A percentile compares a stretch with the other conserved stretches of the same genome.
phyloP scores from a whole-genome alignment of 2,329 filamentous ascomycete species.

The Fulvia fulva region DNA sequence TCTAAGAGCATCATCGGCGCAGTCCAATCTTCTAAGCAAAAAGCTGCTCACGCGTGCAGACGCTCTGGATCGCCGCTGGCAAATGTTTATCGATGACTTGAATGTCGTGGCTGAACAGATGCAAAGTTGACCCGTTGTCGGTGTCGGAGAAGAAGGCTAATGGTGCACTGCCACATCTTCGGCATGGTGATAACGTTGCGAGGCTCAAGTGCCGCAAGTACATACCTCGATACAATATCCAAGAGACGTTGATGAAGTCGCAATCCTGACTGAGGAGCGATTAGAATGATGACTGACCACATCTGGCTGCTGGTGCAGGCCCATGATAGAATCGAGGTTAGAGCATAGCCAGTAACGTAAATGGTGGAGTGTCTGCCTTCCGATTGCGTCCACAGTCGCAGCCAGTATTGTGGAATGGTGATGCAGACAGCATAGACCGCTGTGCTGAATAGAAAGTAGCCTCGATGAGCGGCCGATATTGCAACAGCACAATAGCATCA shows the following conservation, averaged over 20 bases:
- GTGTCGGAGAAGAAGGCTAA: conserved; percentile 3
- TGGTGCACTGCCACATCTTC: background rate
- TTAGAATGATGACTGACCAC: conserved; percentile 1
- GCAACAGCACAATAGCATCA: no score
- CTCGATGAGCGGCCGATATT: background rate
- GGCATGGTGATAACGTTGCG: no score
- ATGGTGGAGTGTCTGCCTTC: background rate
- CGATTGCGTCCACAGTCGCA: conserved; percentile 1
- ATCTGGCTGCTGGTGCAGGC: background rate
- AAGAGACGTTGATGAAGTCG: conserved; percentile 2
- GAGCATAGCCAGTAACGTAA: conserved; percentile 1
- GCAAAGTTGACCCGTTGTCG: background rate
- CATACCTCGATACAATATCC: background rate
- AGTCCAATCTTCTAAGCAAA: no score
- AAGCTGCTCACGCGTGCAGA: no score
- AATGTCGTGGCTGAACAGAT: conserved; percentile 5
- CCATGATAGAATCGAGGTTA: conserved; percentile 1
- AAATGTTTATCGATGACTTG: conserved; percentile 2
- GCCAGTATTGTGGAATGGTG: conserved; percentile 6
- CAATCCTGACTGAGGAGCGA: background rate
- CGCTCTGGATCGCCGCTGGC: background rate
- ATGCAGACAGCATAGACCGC: conserved; percentile 1
- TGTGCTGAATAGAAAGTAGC: background rate
- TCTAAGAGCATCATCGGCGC: background rate
- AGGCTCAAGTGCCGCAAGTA: no score